A percentile compares a stretch with the other conserved stretches of the same genome.
phyloP scores from a whole-genome alignment of 768 basidiomycete genomes.

The Glaciozyma antarctica region DNA sequence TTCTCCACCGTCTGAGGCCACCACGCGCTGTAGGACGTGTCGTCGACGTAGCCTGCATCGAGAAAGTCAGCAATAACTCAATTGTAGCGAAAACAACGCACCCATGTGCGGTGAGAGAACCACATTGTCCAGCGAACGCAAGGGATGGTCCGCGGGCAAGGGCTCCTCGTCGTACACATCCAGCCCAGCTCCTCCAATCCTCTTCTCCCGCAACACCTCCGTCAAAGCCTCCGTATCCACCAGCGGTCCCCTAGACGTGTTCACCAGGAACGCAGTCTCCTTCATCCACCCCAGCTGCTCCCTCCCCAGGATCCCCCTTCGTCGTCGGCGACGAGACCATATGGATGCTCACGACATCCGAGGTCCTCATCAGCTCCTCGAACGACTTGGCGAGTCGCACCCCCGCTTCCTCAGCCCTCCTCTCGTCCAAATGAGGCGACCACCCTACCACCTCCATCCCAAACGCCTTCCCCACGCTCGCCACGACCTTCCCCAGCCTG shows the following conservation, averaged over 20 bases:
- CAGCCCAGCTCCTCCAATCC: constrained; percentile 53
- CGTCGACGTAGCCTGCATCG: constrained; percentile 12
- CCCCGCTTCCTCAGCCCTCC: constrained; percentile 49
- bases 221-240: constrained; percentile 54
- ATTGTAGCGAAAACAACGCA: too few relatives aligned
- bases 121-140: constrained; percentile 49
- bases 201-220: constrained; percentile 44
- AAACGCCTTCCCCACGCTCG: constrained; percentile 51
- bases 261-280: constrained; percentile 53
- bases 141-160: constrained; percentile 49
- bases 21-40: constrained; percentile 41
- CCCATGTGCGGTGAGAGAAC: constrained; percentile 56
- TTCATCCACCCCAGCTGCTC: constrained; percentile 53
- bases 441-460: constrained; percentile 55
- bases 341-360: constrained; percentile 57
- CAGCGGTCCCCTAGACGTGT: constrained; percentile 58
- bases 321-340: constrained; percentile 52
- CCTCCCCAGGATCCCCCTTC: constrained; percentile 45
- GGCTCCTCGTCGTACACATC: constrained; percentile 63
- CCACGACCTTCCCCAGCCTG: constrained; percentile 49
- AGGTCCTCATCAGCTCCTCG: constrained; percentile 48
- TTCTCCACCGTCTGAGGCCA: constrained; percentile 54
- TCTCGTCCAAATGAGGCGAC: constrained; percentile 56
- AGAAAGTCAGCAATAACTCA: too few relatives aligned
- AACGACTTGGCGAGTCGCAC: constrained; percentile 49